These are phyloP conservation scores for Exobasidium rhododendri DNA, from an alignment of 1,284 basidiomycete species.

Conservation along the genomic window DNA sequence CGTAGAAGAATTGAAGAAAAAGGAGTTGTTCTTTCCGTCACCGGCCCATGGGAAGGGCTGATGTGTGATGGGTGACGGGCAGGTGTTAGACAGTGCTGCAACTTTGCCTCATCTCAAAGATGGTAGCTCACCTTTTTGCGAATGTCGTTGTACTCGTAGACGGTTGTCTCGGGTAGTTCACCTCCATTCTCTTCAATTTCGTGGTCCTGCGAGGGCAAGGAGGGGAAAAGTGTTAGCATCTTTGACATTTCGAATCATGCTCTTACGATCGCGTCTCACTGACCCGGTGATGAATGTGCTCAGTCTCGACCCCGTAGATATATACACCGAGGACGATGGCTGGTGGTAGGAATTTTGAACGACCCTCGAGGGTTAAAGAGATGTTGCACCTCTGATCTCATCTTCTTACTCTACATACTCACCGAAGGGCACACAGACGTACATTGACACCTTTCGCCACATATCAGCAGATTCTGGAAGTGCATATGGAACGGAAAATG, in stretches of 20 bases:
- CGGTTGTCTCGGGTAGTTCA: conserved; percentile 19
- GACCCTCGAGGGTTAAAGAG: not conserved
- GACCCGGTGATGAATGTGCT: conserved; percentile 14
- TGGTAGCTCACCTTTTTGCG: conserved; percentile 21
- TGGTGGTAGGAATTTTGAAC: not conserved
- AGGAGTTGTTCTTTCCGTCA: conserved; percentile 13
- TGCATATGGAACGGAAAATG: not conserved
- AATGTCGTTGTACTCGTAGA: conserved; percentile 22
- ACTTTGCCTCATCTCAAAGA: not conserved
- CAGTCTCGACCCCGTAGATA: conserved; percentile 24
- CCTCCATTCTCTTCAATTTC: conserved; percentile 22
- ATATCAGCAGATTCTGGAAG: conserved; percentile 19
- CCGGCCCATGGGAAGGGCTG: conserved; percentile 23
- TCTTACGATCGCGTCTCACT: not conserved
- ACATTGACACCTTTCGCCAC: conserved; percentile 21
- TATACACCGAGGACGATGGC: conserved; percentile 21
- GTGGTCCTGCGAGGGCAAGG: conserved; percentile 13
- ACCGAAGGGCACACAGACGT: conserved; percentile 17
- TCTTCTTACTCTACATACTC: too few relatives aligned
- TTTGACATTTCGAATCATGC: not conserved
- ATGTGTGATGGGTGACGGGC: not conserved
- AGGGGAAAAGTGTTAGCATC: not conserved
- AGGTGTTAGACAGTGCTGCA: not conserved
- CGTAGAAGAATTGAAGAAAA: conserved; percentile 25
- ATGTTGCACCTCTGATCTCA: not conserved